Evolutionary conservation across 495 filamentous ascomycete species (phyloP).

Genomic region (Penicillium silybi): DNA sequence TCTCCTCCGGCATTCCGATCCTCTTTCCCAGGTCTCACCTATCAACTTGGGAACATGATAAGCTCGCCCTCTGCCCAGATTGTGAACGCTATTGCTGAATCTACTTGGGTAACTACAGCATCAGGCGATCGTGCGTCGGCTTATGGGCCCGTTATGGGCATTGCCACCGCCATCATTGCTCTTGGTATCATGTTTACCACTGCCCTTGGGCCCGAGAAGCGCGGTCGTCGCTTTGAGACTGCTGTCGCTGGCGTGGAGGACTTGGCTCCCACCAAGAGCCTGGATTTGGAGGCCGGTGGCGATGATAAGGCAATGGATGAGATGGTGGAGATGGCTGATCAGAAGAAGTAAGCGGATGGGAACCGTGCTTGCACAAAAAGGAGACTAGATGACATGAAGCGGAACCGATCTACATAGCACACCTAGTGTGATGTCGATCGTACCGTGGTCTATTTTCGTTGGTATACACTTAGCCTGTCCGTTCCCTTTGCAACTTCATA

Average conservation of each 20-base stretch:
- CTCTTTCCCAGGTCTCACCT: conserved; percentile 46
- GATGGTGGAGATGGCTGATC: conserved; percentile 25
- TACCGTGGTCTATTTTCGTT: conserved; percentile 14
- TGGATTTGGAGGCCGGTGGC: conserved; percentile 20
- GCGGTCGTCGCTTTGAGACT: conserved; percentile 63
- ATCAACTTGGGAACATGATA: conserved; percentile 75
- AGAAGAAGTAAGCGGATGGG: conserved; percentile 4
- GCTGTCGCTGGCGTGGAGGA: conserved; percentile 53
- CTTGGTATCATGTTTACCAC: conserved; percentile 59
- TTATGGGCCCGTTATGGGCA: conserved; percentile 66
- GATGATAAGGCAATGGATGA: conserved; percentile 13
- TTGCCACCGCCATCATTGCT: conserved; percentile 67
- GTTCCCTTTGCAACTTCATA: conserved; percentile 22
- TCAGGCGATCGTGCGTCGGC: conserved; percentile 53
- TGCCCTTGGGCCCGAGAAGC: conserved; percentile 54
- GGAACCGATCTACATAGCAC: too few relatives aligned
- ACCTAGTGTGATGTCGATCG: not conserved
- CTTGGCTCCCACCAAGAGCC: conserved; percentile 5
- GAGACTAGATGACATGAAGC: too few relatives aligned
- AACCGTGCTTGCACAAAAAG: too few relatives aligned
- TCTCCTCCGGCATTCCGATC: conserved; percentile 72
- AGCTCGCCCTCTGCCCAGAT: conserved; percentile 70
- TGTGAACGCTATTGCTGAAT: conserved; percentile 63
- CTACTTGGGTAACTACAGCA: conserved; percentile 38
- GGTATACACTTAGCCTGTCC: conserved; percentile 29